These are phyloP conservation scores for Fusarium buxicola DNA, from an alignment of 2,329 filamentous ascomycete species.

Conservation along the genomic window DNA sequence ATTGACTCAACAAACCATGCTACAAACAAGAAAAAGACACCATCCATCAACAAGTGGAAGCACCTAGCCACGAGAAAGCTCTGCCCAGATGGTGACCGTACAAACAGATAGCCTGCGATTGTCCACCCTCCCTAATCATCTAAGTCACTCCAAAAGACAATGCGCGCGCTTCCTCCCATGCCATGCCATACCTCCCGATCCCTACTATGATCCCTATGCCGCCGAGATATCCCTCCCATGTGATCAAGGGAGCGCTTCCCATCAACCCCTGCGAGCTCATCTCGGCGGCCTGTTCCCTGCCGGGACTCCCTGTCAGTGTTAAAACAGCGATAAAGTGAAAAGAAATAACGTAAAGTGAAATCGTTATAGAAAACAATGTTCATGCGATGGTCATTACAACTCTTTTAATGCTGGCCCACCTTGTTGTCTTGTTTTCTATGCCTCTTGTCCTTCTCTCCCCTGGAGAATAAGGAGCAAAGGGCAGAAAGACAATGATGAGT, in stretches of 20 bases:
- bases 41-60: constrained; percentile 32
- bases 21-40: constrained; percentile 43
- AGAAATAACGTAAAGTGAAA: constrained; percentile 47
- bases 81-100: constrained; percentile 36
- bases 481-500: constrained; percentile 23
- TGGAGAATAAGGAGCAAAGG: constrained; percentile 30
- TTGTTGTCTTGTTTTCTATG: constrained; percentile 28
- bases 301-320: constrained; percentile 37
- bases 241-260: constrained; percentile 38
- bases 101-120: constrained; percentile 35
- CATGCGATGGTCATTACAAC: constrained; percentile 57
- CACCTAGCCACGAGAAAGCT: constrained; percentile 34
- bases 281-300: constrained; percentile 35
- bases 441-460: constrained; percentile 30
- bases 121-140: constrained; percentile 35
- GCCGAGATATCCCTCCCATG: constrained; percentile 32
- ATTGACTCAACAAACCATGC: constrained; percentile 45
- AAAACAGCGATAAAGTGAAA: constrained; percentile 40
- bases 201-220: constrained; percentile 31
- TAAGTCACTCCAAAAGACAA: constrained; percentile 43
- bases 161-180: constrained; percentile 41
- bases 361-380: constrained; percentile 52
- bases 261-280: constrained; percentile 36
- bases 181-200: constrained; percentile 39
- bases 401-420: constrained; percentile 49